Base-by-base conservation (phyloP, 2,329 filamentous ascomycete genomes). In the Botrytis aclada region DNA sequence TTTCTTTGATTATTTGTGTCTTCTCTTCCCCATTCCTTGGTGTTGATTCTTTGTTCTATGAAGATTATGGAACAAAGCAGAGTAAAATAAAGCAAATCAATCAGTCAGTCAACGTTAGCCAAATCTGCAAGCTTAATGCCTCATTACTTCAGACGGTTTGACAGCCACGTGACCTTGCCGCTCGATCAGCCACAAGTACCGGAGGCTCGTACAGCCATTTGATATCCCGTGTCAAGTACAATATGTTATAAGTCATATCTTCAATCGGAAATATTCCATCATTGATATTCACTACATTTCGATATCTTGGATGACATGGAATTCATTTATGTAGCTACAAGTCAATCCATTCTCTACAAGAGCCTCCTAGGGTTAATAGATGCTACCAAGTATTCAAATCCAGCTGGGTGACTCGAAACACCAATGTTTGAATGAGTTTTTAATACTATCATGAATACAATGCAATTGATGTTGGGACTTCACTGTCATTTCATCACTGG, bases 91-190 rank as follows among this genome's bases (percentile, higher is more conserved):
- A 18, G 20, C 18, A 18, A 18, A 16, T 37, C 58, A 25, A 18
- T n/a, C 12, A 61, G 2, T 51, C 25, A 51, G 7, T 51, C 5
- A 51, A 41, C 41, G 20, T 47, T 47, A 47, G 58, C 20, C 56
- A 37, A 60, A 60, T 34, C 58, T 61, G 34, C 58, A 61, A 61
- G 58, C 58, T 61, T 61, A 34, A 61, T n/a, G 58, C 58, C 58
- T 61, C 58, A 25, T 39, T 37, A n/a, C 58, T 61, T 39, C 22
- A 14, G 34, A 39, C 25, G 34, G 25, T 39, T n/a, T 39, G 58
- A 39, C 58, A 25, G 12, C 22, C 51, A 54, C n/a, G 51, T 54
- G 51, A 29, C 25, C 12, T 6, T 54, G 43, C 20, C 43, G 20
- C 43, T 22, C 18, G 47, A 51, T 51, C 25, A 51, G 25, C 25